Percentiles rank a stretch among this genome's conserved stretches.
Evolutionary conservation across 768 basidiomycete genomes (phyloP).

Genomic region (Xerocomus potaroensis): DNA sequence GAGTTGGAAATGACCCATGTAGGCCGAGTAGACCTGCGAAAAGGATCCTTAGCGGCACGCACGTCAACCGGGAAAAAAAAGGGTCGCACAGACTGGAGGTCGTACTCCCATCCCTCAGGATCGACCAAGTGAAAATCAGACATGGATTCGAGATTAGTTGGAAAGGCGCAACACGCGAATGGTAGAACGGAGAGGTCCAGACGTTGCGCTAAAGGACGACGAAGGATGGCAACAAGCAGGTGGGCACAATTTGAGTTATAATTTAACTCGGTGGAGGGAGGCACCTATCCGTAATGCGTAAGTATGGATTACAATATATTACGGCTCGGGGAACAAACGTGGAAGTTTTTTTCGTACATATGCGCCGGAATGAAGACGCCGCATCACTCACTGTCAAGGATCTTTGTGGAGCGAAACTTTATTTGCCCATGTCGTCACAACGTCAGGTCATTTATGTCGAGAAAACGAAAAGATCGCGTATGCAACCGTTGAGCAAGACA

Average conservation of each 20-base stretch:
- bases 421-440: not conserved
- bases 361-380: conserved; percentile 18
- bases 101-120: conserved; percentile 75
- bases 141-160: conserved; percentile 33
- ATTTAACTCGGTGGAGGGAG: conserved; percentile 9
- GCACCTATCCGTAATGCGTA: conserved; percentile 12
- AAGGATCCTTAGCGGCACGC: not conserved
- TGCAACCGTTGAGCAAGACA: not conserved
- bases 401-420: conserved; percentile 1
- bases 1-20: conserved; percentile 74
- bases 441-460: conserved; percentile 2
- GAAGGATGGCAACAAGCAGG: not conserved
- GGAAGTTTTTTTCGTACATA: conserved; percentile 7
- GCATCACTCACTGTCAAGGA: conserved; percentile 12
- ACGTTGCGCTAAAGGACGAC: not conserved
- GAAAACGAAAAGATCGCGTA: not conserved
- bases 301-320: conserved; percentile 14
- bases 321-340: conserved; percentile 13
- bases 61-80: not conserved
- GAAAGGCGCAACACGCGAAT: not conserved
- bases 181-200: not conserved
- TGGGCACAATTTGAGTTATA: conserved; percentile 12
- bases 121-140: conserved; percentile 71
- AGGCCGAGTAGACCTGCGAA: conserved; percentile 62
- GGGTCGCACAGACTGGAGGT: conserved; percentile 68